These are phyloP conservation scores for Leccinellum luteum DNA, from an alignment of 768 basidiomycete species.

Conservation along the genomic window DNA sequence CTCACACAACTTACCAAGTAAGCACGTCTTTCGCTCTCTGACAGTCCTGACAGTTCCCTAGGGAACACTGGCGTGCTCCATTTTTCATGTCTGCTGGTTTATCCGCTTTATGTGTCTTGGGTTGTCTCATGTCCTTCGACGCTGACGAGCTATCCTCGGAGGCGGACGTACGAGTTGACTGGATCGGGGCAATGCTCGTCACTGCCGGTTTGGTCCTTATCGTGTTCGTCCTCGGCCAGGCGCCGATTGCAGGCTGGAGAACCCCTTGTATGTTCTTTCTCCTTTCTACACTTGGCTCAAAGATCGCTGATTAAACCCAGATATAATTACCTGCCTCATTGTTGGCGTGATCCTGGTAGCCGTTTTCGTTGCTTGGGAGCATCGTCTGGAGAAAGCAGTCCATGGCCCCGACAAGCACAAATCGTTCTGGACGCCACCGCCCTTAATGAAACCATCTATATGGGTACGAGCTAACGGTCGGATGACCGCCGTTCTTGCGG, in stretches of 20 bases:
- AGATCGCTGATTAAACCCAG: constrained; percentile 31
- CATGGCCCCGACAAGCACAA: constrained; percentile 9
- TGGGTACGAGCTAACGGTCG: constrained; percentile 43
- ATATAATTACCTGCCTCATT: constrained; percentile 70
- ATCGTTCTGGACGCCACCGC: constrained; percentile 46
- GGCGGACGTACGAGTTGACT: constrained; percentile 57
- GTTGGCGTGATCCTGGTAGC: constrained; percentile 54
- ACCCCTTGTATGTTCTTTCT: constrained; percentile 46
- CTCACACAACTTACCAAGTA: constrained; percentile 53
- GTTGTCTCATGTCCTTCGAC: constrained; percentile 61
- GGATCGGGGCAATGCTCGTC: constrained; percentile 68
- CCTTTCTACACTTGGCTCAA: constrained; percentile 25
- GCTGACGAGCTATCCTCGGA: constrained; percentile 44
- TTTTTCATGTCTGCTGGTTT: constrained; percentile 63
- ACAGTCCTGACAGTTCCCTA: constrained; percentile 8
- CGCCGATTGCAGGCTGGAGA: constrained; percentile 59
- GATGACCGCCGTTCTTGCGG: constrained; percentile 47
- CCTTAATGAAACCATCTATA: constrained; percentile 60
- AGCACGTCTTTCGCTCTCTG: constrained; percentile 3
- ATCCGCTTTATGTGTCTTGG: constrained; percentile 47
- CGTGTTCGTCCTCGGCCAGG: constrained; percentile 71
- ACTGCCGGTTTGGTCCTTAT: constrained; percentile 68
- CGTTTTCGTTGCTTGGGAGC: constrained; percentile 66
- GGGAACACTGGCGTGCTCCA: constrained; percentile 61
- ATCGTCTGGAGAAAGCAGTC: constrained; percentile 45